Evolutionary conservation across 2,329 filamentous ascomycete genomes (phyloP).

Genomic region (Nemania abortiva): DNA sequence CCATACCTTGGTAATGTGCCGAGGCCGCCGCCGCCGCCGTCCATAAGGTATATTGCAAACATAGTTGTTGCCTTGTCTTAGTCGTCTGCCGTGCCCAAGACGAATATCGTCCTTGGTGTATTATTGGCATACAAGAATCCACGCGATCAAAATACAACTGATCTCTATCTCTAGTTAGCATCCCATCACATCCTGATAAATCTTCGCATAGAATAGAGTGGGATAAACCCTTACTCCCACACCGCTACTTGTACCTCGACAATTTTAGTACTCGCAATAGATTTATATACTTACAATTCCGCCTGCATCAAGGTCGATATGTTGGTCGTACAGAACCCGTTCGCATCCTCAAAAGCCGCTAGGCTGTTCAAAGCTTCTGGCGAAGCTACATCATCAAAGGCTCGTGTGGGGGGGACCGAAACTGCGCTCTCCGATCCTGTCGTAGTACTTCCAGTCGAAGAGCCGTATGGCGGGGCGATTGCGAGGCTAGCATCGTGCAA

Average conservation of each 20-base stretch:
- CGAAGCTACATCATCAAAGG: slow-evolving; percentile 12
- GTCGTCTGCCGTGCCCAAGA: slow-evolving; percentile 26
- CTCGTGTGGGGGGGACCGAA: slow-evolving; percentile 3
- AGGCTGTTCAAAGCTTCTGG: slow-evolving; percentile 13
- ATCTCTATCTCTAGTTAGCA: slow-evolving; percentile 16
- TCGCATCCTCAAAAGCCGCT: slow-evolving; percentile 20
- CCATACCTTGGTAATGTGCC: slow-evolving; percentile 26
- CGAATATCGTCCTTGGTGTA: slow-evolving; percentile 25
- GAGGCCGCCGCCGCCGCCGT: slow-evolving; percentile 26
- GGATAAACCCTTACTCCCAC: background rate
- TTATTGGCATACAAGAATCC: slow-evolving; percentile 24
- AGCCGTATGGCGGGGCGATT: slow-evolving; percentile 16
- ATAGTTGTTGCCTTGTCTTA: slow-evolving; percentile 22
- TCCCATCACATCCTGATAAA: background rate
- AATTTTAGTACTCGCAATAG: background rate
- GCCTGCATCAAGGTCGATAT: slow-evolving; percentile 28
- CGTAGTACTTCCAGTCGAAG: slow-evolving; percentile 14
- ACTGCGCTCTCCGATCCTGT: slow-evolving; percentile 19
- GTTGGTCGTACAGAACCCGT: slow-evolving; percentile 23
- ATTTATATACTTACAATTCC: slow-evolving; percentile 22
- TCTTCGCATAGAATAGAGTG: background rate
- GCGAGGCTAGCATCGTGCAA: slow-evolving; percentile 17
- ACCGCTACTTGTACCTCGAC: background rate
- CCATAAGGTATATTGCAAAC: slow-evolving; percentile 31
- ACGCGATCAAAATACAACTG: slow-evolving; percentile 30